phyloP scores from a whole-genome alignment of 1,139 yeast genomes.

The Hansenula sp. region DNA sequence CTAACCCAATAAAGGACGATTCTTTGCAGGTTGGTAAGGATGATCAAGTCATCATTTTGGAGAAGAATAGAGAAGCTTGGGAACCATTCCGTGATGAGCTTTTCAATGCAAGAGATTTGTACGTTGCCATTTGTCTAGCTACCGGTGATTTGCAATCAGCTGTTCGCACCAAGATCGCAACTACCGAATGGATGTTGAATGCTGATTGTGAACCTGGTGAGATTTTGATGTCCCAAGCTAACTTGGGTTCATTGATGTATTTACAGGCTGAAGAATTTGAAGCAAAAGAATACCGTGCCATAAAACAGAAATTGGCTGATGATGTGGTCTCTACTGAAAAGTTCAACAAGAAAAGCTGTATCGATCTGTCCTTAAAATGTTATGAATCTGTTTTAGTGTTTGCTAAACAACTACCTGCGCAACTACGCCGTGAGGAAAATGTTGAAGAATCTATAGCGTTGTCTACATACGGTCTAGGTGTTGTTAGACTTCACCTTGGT shows the following conservation, averaged over 20 bases:
- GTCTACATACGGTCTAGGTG: constrained; percentile 84
- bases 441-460: constrained; percentile 69
- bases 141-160: constrained; percentile 67
- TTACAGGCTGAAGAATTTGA: constrained; percentile 69
- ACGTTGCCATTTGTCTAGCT: constrained; percentile 63
- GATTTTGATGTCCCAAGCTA: constrained; percentile 62
- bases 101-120: constrained; percentile 68
- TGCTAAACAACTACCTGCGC: constrained; percentile 47
- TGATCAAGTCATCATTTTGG: constrained; percentile 9
- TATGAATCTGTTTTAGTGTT: constrained; percentile 54
- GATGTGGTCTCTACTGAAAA: constrained; percentile 26
- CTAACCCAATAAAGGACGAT: neutral
- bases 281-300: constrained; percentile 35
- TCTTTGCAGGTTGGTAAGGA: neutral
- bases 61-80: constrained; percentile 47
- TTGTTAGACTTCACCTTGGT: constrained; percentile 58
- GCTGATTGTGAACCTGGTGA: constrained; percentile 70
- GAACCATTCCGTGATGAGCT: constrained; percentile 73
- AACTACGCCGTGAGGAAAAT: constrained; percentile 35
- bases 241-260: constrained; percentile 68
- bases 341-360: constrained; percentile 36
- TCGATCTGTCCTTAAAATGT: constrained; percentile 41
- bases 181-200: constrained; percentile 70
- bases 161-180: constrained; percentile 56
- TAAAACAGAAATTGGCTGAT: constrained; percentile 24